A percentile compares a stretch with the other conserved stretches of the same genome.
Evolutionary conservation across 2,329 filamentous ascomycete genomes (phyloP).

Genomic region (Alternaria alternata): DNA sequence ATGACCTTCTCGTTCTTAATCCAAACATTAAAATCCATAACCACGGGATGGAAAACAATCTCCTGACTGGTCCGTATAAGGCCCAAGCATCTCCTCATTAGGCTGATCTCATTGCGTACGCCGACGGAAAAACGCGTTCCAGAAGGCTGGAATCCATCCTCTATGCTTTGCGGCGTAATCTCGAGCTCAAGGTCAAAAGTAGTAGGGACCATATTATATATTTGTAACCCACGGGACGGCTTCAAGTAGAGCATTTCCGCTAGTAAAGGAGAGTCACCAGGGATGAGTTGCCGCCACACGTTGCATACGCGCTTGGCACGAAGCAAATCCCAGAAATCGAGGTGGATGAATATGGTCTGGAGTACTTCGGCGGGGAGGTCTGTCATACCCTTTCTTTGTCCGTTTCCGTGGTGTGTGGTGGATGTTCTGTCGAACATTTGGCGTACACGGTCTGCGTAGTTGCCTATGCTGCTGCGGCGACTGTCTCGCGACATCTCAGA

Average conservation of each 20-base stretch:
- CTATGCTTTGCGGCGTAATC: slow-evolving; percentile 4
- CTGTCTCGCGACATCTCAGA: slow-evolving; percentile 5
- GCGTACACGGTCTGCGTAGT: slow-evolving; percentile 25
- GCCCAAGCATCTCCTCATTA: slow-evolving; percentile 17
- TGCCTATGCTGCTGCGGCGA: slow-evolving; percentile 25
- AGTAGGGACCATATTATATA: slow-evolving; percentile 20
- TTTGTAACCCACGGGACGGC: slow-evolving; percentile 19
- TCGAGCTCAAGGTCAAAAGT: slow-evolving; percentile 22
- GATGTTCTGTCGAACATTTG: slow-evolving; percentile 19
- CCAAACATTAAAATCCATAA: slow-evolving; percentile 16
- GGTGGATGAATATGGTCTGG: slow-evolving; percentile 19
- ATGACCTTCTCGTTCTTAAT: neutral
- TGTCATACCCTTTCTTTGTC: slow-evolving; percentile 8
- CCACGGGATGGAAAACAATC: slow-evolving; percentile 20
- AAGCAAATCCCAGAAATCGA: slow-evolving; percentile 22
- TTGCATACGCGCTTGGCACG: slow-evolving; percentile 21
- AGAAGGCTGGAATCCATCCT: slow-evolving; percentile 1
- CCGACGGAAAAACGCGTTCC: slow-evolving; percentile 5
- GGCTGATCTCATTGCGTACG: slow-evolving; percentile 9
- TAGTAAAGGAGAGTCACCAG: slow-evolving; percentile 20
- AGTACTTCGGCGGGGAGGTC: slow-evolving; percentile 23
- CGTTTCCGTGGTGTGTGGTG: neutral
- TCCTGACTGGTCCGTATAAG: slow-evolving; percentile 21
- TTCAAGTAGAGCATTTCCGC: slow-evolving; percentile 21
- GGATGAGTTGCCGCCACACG: slow-evolving; percentile 17